Base-by-base conservation (phyloP, 2,329 filamentous ascomycete genomes). In the Xylaria sp. region DNA sequence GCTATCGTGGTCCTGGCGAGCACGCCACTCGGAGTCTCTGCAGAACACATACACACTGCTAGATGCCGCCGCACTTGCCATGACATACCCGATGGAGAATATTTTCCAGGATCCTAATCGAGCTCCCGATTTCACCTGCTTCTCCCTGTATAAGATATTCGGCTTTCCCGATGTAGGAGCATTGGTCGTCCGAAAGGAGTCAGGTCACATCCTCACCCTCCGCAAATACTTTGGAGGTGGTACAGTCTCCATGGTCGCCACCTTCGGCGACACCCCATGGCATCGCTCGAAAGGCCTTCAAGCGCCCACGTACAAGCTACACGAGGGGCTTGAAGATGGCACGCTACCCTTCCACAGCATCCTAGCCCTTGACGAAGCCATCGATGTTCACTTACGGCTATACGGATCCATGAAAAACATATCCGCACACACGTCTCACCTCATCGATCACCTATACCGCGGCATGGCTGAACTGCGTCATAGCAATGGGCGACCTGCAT, bases 181-280 rank as follows among this genome's bases (percentile, higher is more conserved):
- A 0, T 76, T 91, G 9, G 81, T 91, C 34, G 85, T 90, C 9
- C 83, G 87, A 19, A 83, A 82, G 71, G 80, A 82, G 11, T 87
- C 89, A 0, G 85, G 85, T 0, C 83, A 88, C 68, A 82, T 89
- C 61, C 82, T 86, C 51, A 84, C 82, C 60, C 81, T 83, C 63
- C 82, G 88, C 48, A 85, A 82, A 68, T 92, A 90, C 75, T 92
- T 92, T 74, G 90, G 89, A 21, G 90, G 90, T 32, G 90, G 90
- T 9, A 92, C 90, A 1, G 86, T 89, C 45, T 84, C 86, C 59
- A 87, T 89, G 83, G 85, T 90, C 30, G 84, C 85, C 5, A 81
- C 84, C 21, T 77, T 85, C 50, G 83, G 82, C 17, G 78, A 81
- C n/a, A 79, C 80, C 4, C 68, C 70, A 7, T 90, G 83, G 87